Evolutionary conservation across 2,329 filamentous ascomycete genomes (phyloP), one percentile per base, ranked within the genome.

Genomic region (Camillea tinctor): DNA sequence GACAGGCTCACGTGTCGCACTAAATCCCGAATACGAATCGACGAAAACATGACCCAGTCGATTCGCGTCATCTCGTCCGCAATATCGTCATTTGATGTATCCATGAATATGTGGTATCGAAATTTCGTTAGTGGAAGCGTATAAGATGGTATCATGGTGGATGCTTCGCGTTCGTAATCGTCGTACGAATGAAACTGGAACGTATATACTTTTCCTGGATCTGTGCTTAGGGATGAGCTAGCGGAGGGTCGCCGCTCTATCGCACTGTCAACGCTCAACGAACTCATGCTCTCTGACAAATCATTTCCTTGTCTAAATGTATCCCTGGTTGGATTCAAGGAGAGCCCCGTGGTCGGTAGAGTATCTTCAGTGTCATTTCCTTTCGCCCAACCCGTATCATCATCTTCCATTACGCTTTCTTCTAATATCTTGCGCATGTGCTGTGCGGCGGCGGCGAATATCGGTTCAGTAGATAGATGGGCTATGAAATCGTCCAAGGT

Each of bases 1-100:
- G 88, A 86, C 52, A 97, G 79, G 70, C 89, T 95, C 65, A 97
- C 93, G 72, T 97, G 91, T 4, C 95, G 90, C 50, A 98, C 90
- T 54, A 98, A 87, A 75, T 99, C 95, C 60, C 95, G 91, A 58
- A 96, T 91, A 23, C 92, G 88, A 63, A 98, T 97, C 1, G 93
- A 93, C 56, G 91, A 96, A 75, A 97, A 98, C 90, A 98, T 95
- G 74, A 96, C 88, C 94, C 94, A 98, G 76, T 99, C 95, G 58
- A 99, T 96, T 62, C 94, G 85, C 3, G 95, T 98, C 70, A 99
- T 84, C 75, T 99, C 95, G 61, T 90, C 88, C 17, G 94, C 94
- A 66, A 98, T 89, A 54, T 92, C 86, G 62, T 96, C 91, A 56
- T 96, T 90, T 1, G 90, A 83, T 22, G 89, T 89, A 40, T 91